phyloP scores from a whole-genome alignment of 163 green algal species.

The Prototheca cutis region DNA sequence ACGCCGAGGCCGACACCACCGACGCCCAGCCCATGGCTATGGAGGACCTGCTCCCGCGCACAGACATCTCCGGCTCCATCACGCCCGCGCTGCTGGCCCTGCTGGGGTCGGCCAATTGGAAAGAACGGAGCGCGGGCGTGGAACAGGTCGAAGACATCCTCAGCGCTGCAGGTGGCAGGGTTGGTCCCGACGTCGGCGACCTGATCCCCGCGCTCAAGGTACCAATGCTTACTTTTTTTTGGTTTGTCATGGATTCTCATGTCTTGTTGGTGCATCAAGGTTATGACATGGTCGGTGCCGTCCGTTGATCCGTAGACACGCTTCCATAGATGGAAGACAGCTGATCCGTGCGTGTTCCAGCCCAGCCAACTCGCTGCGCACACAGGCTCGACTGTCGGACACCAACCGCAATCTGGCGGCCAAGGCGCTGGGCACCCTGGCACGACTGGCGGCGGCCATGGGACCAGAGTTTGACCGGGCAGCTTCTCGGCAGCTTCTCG shows the following conservation, averaged over 20 bases:
- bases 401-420: conserved; percentile 87
- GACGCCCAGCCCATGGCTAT: conserved; percentile 13
- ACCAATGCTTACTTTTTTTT: no score
- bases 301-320: no score
- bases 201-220: conserved; percentile 75
- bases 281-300: no score
- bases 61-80: conserved; percentile 65
- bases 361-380: no score
- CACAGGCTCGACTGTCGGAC: conserved; percentile 63
- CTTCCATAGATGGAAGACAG: no score
- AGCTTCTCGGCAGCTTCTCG: conserved; percentile 44
- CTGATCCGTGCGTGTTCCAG: no score
- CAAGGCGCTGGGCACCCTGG: conserved; percentile 54
- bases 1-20: conserved; percentile 1
- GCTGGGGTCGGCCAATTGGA: conserved; percentile 76
- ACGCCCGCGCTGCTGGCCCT: conserved; percentile 45
- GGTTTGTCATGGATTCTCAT: no score
- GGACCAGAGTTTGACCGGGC: conserved; percentile 53
- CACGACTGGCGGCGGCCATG: conserved; percentile 67
- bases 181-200: conserved; percentile 65
- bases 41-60: conserved; percentile 63
- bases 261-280: no score
- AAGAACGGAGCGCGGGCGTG: conserved; percentile 74
- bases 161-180: conserved; percentile 49
- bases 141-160: conserved; percentile 69